Evolutionary conservation across 768 basidiomycete species (phyloP), one percentile per base, ranked within the genome.

Genomic region (Kockovaella imperatae): DNA sequence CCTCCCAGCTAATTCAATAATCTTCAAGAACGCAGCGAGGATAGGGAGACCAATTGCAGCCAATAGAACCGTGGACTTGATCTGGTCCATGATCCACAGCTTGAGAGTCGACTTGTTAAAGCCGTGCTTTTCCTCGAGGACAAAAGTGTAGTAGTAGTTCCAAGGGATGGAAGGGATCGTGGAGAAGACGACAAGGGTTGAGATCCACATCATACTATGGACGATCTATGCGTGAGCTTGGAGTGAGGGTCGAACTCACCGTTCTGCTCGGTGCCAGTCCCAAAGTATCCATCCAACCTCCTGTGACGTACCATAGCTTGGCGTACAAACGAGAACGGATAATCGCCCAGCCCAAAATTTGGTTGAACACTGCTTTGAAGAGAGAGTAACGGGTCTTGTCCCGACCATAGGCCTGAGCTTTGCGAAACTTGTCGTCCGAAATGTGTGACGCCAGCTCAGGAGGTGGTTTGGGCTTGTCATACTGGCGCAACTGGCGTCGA

Each of bases 1-100:
- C 55, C 87, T 84, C 1, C 93, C 93, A 0, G 90, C 90, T 86
- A 86, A 90, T 53, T 84, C 77, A 75, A 95, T 88, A 65, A 95
- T 82, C 61, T 79, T 83, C 43, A 96, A 77, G 77, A 97, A 90
- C 3, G 77, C 80, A 32, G 85, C 83, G 35, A 95, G 77, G 74
- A 95, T 85, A 0, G 93, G 93, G 0, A 83, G 75, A 5, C 90
- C 87, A 15, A 97, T 75, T 35, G 71, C 78, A 49, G 83, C 77
- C 23, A 78, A 80, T 43, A 93, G 67, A 8, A 73, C 73, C 83
- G 82, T 88, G 26, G 81, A 77, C 70, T 95, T 96, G 61, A 91
- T 25, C 30, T 86, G 66, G 70, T 99, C 93, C 2, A 77, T 73
- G 44, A 89, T 67, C 70, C 87, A 97, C 3, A 91, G 74, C 14